phyloP scores from a whole-genome alignment of 1,139 yeast species.

The Taphrina deformans region DNA sequence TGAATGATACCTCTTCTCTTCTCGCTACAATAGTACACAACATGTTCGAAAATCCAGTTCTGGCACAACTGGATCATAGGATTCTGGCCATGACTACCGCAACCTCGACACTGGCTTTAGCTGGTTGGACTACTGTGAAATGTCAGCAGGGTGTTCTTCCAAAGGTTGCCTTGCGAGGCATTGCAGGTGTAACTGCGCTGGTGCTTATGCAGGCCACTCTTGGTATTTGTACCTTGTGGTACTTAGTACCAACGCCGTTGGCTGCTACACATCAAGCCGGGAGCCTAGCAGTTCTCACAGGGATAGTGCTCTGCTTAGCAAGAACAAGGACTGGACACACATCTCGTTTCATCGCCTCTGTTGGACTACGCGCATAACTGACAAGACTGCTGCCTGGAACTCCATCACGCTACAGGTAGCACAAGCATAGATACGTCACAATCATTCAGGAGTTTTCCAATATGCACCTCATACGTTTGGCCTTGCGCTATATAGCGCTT shows the following conservation, averaged over 20 bases:
- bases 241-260: constrained; percentile 85
- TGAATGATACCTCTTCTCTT: neutral
- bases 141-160: constrained; percentile 58
- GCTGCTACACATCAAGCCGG: constrained; percentile 99
- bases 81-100: constrained; percentile 81
- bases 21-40: constrained; percentile 53
- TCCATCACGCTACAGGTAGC: too few species aligned
- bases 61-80: constrained; percentile 91
- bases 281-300: constrained; percentile 82
- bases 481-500: too few species aligned
- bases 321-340: neutral
- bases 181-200: constrained; percentile 63
- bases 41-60: constrained; percentile 89
- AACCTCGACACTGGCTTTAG: constrained; percentile 65
- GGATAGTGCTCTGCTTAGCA: constrained; percentile 51
- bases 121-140: constrained; percentile 57
- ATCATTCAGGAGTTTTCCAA: too few species aligned
- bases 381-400: too few species aligned
- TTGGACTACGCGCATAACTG: neutral
- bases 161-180: constrained; percentile 55
- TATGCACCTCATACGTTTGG: too few species aligned
- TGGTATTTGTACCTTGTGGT: constrained; percentile 81
- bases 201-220: constrained; percentile 70
- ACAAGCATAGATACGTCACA: too few species aligned
- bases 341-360: neutral